A percentile compares a stretch with the other conserved stretches of the same genome.
Conservation (phyloP, 139 green algal genomes). For the Closterium sp. region DNA sequence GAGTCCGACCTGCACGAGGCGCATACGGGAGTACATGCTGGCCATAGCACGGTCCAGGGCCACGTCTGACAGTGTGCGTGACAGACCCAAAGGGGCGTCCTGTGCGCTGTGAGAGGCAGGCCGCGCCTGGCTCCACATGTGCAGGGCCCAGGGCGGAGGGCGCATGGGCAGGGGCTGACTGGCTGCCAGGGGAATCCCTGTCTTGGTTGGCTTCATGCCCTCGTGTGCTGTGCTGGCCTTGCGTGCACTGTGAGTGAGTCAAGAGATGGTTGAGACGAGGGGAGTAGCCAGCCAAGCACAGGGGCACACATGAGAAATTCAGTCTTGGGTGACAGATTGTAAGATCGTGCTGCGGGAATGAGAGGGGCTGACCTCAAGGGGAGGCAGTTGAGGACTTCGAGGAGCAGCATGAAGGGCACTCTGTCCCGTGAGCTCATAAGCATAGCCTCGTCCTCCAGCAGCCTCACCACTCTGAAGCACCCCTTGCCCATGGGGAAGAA, state of each 20-base stretch:
- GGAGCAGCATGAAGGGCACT: slow-evolving; percentile 78
- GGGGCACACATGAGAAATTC: no score
- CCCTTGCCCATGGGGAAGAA: slow-evolving; percentile 80
- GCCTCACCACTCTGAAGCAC: slow-evolving; percentile 77
- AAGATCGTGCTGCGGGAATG: neutral
- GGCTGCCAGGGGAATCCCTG: slow-evolving; percentile 34
- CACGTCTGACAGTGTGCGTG: neutral
- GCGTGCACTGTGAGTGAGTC: neutral
- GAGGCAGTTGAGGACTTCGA: slow-evolving; percentile 66
- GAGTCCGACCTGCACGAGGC: neutral
- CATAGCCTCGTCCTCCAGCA: slow-evolving; percentile 74
- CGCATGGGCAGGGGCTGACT: slow-evolving; percentile 20
- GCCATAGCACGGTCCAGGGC: neutral
- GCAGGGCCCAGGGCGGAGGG: slow-evolving; percentile 37
- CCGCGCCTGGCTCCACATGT: slow-evolving; percentile 25
- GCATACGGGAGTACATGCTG: slow-evolving; percentile 8
- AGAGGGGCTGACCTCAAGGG: neutral
- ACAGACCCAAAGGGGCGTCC: neutral
- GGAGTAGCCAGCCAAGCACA: neutral
- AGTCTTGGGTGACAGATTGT: neutral
- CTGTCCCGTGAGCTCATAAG: slow-evolving; percentile 89
- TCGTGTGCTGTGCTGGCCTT: neutral
- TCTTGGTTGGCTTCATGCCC: neutral
- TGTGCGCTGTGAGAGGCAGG: neutral
- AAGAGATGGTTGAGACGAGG: neutral